These are phyloP conservation scores for Ajuga chamaepitys DNA, from an alignment of 257 asterid species.

Conservation along the genomic window DNA sequence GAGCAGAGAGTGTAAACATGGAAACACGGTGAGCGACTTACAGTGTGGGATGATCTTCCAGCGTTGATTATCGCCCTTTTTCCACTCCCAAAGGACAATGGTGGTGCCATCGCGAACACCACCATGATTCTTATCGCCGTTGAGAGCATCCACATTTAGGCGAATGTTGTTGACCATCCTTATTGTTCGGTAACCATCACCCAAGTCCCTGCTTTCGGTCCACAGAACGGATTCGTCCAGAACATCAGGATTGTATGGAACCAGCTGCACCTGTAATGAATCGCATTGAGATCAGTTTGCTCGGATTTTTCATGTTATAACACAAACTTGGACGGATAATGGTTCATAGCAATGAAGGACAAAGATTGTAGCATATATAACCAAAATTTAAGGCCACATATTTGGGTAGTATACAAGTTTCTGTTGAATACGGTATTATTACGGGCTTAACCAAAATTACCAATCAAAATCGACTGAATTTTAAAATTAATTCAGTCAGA, in stretches of 20 bases:
- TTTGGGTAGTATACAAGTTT: no score
- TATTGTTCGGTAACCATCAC: slow-evolving; percentile 63
- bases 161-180: slow-evolving; percentile 81
- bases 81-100: slow-evolving; percentile 95
- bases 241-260: slow-evolving; percentile 47
- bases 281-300: not conserved
- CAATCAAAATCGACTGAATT: no score
- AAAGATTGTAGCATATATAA: no score
- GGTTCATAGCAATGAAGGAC: no score
- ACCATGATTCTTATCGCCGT: slow-evolving; percentile 81
- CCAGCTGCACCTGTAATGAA: slow-evolving; percentile 43
- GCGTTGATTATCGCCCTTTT: slow-evolving; percentile 81
- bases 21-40: slow-evolving; percentile 34
- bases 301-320: no score
- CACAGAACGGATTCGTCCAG: slow-evolving; percentile 83
- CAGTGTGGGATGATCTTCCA: slow-evolving; percentile 81
- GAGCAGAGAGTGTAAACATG: not conserved
- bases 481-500: no score
- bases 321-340: no score
- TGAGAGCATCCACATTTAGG: slow-evolving; percentile 70
- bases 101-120: slow-evolving; percentile 81
- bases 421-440: no score
- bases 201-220: slow-evolving; percentile 82
- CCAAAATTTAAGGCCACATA: no score
- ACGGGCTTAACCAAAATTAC: no score